phyloP scores from a whole-genome alignment of 257 asterid species.

The Solanum paucissectum region DNA sequence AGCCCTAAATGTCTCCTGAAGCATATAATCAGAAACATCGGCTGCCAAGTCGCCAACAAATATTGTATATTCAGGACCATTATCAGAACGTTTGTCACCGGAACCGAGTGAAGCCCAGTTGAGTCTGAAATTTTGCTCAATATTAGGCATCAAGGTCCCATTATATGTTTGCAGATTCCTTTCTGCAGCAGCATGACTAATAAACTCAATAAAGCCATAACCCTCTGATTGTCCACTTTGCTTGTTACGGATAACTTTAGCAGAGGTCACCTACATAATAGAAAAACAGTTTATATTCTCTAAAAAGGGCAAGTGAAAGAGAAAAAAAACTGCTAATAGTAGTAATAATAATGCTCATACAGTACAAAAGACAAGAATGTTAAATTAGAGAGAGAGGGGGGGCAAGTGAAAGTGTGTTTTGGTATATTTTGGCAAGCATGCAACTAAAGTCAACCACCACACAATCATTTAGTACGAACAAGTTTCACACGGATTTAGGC shows the following conservation, averaged over 20 bases:
- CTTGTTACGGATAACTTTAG: slow-evolving; percentile 70
- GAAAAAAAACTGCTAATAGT: background rate
- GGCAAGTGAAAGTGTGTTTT: too few species aligned
- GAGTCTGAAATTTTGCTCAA: slow-evolving; percentile 51
- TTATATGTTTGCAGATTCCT: slow-evolving; percentile 47
- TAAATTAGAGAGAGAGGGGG: too few species aligned
- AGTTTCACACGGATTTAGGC: background rate
- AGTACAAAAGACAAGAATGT: background rate
- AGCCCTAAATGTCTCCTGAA: slow-evolving; percentile 58
- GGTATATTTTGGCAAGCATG: background rate
- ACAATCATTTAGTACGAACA: background rate
- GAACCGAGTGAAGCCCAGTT: slow-evolving; percentile 84
- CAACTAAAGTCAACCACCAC: background rate
- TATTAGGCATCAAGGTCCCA: slow-evolving; percentile 54
- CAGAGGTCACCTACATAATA: slow-evolving; percentile 33
- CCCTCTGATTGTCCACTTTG: slow-evolving; percentile 68
- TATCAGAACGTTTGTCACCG: slow-evolving; percentile 64
- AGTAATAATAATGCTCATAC: background rate
- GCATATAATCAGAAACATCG: slow-evolving; percentile 63
- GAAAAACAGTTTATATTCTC: background rate
- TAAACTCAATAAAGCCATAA: slow-evolving; percentile 74
- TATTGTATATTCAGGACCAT: slow-evolving; percentile 55
- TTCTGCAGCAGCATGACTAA: slow-evolving; percentile 57
- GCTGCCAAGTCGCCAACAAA: slow-evolving; percentile 93
- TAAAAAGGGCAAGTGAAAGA: background rate